These are phyloP conservation scores for Salix koriyanagi DNA, from an alignment of 345 rosid genomes.

Conservation along the genomic window DNA sequence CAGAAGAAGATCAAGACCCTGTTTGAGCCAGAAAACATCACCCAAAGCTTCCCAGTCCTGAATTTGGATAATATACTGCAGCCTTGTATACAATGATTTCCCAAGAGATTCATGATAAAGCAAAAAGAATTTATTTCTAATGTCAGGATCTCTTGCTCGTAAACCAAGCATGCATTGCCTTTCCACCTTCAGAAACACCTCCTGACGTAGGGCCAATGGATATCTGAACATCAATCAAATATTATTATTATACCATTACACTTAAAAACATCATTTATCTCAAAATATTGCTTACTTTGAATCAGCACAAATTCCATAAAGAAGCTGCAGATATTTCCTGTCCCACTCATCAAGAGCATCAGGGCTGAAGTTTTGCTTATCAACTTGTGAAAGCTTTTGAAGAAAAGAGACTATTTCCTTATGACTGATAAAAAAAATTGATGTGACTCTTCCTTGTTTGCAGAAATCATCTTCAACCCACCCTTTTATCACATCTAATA, in stretches of 20 bases:
- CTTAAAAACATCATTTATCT: constrained; percentile 12
- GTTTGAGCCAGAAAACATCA: constrained; percentile 99
- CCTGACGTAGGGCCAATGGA: constrained; percentile 65
- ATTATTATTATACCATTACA: constrained; percentile 12
- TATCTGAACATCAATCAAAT: constrained; percentile 48
- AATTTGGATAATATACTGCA: constrained; percentile 78
- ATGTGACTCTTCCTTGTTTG: constrained; percentile 54
- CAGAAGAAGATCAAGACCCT: constrained; percentile 94
- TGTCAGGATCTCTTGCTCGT: constrained; percentile 88
- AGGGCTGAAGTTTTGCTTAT: constrained; percentile 66
- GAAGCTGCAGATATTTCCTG: constrained; percentile 85
- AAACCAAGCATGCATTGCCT: constrained; percentile 96
- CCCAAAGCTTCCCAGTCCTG: constrained; percentile 99
- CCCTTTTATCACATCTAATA: constrained; percentile 78
- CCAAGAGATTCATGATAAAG: constrained; percentile 81
- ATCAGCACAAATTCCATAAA: constrained; percentile 84
- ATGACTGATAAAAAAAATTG: constrained; percentile 54
- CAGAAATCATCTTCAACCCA: constrained; percentile 83
- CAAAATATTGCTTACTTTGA: constrained; percentile 51
- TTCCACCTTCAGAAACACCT: constrained; percentile 93
- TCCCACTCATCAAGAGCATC: constrained; percentile 88
- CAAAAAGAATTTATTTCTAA: constrained; percentile 76
- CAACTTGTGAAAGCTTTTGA: constrained; percentile 84
- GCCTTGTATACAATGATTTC: constrained; percentile 69
- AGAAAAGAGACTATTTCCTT: constrained; percentile 84